Base-by-base conservation (phyloP, 805 yeast genomes). In the Candida michaelii region DNA sequence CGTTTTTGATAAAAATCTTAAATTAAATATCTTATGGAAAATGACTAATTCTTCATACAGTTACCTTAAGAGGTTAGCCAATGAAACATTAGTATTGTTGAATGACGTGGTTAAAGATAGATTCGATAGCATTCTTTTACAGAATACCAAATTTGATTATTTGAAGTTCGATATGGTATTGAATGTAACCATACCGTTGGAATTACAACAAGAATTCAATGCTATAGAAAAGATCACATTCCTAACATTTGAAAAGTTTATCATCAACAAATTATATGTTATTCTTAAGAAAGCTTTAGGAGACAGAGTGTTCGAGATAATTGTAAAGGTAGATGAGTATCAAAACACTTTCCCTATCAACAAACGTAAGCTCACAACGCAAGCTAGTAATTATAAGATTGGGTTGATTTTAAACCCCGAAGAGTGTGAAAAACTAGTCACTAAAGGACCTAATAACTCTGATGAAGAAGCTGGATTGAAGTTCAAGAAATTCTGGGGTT, bases 401-500 rank as follows among this genome's bases (percentile, higher is more conserved):
- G 95, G 96, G 1, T 55, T 91, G 9, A 65, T 78, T 33, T 71
- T 89, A 10, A 80, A 90, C 55, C 71, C 93, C 5, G 77, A 74
- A 6, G 88, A 84, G 55, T 73, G 84, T 47, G 97, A 89, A 52
- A 85, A 83, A 62, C 65, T 87, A 34, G 88, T 93, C 1, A 87
- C 95, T 1, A 87, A 81, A 55, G 97, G 97, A 1, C 97, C 98
- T 8, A 65, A 71, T 29, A 80, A 82, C 49, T 71, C 70, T 11
- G 77, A 77, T 30, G 73, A 77, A 30, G 85, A 79, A 24, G 66
- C 68, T 31, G 80, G 74, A 12, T 67, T 76, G 5, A 72, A 75
- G 42, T 93, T 93, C 68, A 79, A 85, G 51, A 66, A 78, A 5
- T 90, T 93, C 58, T 93, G 99, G 99, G 97, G 97, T 9, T 57